Base-by-base conservation (phyloP, 2,329 filamentous ascomycete species). In the Penicillium aurantiogriseum region DNA sequence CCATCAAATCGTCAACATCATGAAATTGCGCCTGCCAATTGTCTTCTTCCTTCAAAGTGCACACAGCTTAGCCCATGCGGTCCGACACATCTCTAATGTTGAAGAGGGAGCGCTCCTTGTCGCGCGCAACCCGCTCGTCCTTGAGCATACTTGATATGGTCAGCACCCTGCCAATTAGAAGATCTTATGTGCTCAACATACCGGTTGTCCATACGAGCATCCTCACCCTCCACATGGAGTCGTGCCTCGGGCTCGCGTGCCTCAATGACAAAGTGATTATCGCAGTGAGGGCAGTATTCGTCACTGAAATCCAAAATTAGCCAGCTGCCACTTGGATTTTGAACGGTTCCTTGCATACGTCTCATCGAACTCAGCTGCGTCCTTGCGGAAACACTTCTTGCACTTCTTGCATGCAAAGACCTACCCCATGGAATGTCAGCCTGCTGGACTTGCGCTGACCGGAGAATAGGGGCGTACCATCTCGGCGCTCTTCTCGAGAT, bases 261-360 rank as follows among this genome's bases (percentile, higher is more conserved):
- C 5, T 97, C 92, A 63, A 99, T 82, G 39, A 99, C 89, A 72
- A 92, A 99, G 77, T 99, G 95, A 79, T 99, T 99, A 74, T 99
- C 94, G 81, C 94, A 99, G 79, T 97, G 91, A 23, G 94, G 95
- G 81, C 94, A 99, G 82, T 96, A 99, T 76, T 99, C 95, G 79
- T 99, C 94, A 73, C 90, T 85, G 29, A 52, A 39, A 33, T 17
- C 23, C 7, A 40, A 40, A 2, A 46, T 61, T 46, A 62, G 54
- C 31, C 21, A 35, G 33, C 39, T 45, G 27, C 23, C 43, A 21
- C 21, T 44, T 45, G 19, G 11, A 17, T 7, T 51, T 25, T 29
- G 15, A 31, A 29, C 27, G 19, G 19, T 27, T 49, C 8, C 17
- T 46, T 46, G 57, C 64, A 46, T 65, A 82, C 81, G 80, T 88